These are phyloP conservation scores for Otatea glauca DNA, from an alignment of 176 grass and related monocot species.

Conservation along the genomic window DNA sequence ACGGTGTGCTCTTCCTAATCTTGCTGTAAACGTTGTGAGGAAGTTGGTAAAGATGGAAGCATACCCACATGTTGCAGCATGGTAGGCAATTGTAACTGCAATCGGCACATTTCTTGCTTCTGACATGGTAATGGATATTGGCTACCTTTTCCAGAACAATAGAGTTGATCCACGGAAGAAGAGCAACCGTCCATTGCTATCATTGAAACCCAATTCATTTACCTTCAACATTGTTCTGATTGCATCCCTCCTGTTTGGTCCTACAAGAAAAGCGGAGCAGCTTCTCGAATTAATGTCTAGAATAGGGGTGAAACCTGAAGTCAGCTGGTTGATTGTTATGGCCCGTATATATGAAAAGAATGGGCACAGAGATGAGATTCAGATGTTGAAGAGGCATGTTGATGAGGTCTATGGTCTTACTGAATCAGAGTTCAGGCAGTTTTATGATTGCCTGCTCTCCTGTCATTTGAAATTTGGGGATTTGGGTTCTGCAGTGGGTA, in stretches of 20 bases:
- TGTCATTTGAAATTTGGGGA: slow-evolving; percentile 85
- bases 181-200: slow-evolving; percentile 64
- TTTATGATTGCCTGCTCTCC: slow-evolving; percentile 75
- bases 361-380: slow-evolving; percentile 77
- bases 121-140: slow-evolving; percentile 85
- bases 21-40: slow-evolving; percentile 81
- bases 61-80: slow-evolving; percentile 69
- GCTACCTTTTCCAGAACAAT: slow-evolving; percentile 79
- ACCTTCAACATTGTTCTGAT: slow-evolving; percentile 69
- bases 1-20: slow-evolving; percentile 52
- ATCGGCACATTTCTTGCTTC: slow-evolving; percentile 66
- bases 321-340: slow-evolving; percentile 69
- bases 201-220: slow-evolving; percentile 79
- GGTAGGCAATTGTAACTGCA: slow-evolving; percentile 63
- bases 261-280: slow-evolving; percentile 77
- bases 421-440: slow-evolving; percentile 72
- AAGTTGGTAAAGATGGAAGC: slow-evolving; percentile 76
- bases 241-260: slow-evolving; percentile 73
- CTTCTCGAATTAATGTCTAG: slow-evolving; percentile 81
- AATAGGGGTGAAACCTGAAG: slow-evolving; percentile 70
- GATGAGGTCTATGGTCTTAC: slow-evolving; percentile 66
- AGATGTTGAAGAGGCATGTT: slow-evolving; percentile 78
- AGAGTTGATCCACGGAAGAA: slow-evolving; percentile 76
- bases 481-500: slow-evolving; percentile 65
- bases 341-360: slow-evolving; percentile 86